Evolutionary conservation across 2,329 filamentous ascomycete genomes (phyloP).

Genomic region (Verticillium alfalfae): DNA sequence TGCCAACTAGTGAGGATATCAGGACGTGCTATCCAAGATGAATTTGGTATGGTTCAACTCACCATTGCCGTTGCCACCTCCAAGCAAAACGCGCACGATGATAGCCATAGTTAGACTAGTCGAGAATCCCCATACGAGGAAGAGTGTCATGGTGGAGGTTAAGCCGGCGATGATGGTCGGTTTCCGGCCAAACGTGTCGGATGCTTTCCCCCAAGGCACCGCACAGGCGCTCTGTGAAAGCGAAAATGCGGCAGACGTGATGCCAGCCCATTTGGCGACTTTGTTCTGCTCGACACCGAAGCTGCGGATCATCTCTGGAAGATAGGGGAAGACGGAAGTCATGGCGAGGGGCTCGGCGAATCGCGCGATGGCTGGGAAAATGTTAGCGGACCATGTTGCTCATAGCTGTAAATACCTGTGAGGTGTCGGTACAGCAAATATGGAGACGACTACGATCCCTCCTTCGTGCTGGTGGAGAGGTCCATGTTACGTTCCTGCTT

Average conservation of each 20-base stretch:
- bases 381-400: constrained; percentile 3
- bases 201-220: constrained; percentile 69
- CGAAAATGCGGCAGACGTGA: constrained; percentile 68
- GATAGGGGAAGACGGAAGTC: constrained; percentile 65
- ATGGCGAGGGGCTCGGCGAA: constrained; percentile 71
- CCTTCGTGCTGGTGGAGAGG: not conserved
- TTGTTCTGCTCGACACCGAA: constrained; percentile 67
- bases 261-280: constrained; percentile 75
- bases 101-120: constrained; percentile 77
- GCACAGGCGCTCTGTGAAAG: constrained; percentile 66
- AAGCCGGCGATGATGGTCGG: constrained; percentile 71
- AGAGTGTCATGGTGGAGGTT: constrained; percentile 73
- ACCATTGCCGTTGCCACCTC: constrained; percentile 82
- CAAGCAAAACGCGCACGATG: constrained; percentile 68
- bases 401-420: not conserved
- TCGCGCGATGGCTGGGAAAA: constrained; percentile 60
- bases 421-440: not conserved
- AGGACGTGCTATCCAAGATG: not conserved
- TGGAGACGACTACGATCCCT: not conserved
- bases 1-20: constrained; percentile 57
- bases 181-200: constrained; percentile 78
- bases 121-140: constrained; percentile 79
- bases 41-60: constrained; percentile 11
- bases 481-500: not conserved
- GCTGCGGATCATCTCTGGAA: constrained; percentile 78